A percentile compares a stretch with the other conserved stretches of the same genome.
These are phyloP conservation scores for Bacidia rubella DNA, from an alignment of 495 filamentous ascomycete genomes.

Conservation along the genomic window DNA sequence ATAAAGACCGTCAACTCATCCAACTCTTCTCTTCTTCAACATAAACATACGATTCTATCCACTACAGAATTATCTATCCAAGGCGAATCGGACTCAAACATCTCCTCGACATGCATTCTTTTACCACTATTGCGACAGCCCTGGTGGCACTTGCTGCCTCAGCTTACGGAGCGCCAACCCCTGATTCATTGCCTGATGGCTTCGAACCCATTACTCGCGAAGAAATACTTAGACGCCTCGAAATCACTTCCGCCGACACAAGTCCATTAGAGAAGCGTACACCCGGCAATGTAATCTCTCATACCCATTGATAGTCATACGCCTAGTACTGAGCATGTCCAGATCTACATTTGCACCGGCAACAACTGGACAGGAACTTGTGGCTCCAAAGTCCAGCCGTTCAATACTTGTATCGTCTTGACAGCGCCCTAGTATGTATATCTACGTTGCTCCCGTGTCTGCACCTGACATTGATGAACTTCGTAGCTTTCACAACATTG, in stretches of 20 bases:
- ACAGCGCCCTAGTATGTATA: not conserved
- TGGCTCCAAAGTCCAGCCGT: not conserved
- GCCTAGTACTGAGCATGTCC: not conserved
- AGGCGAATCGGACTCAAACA: too few relatives aligned
- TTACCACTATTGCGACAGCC: not conserved
- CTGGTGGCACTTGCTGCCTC: not conserved
- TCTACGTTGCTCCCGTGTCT: not conserved
- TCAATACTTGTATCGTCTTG: slow-evolving; percentile 1
- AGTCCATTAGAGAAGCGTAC: not conserved
- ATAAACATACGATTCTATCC: too few relatives aligned
- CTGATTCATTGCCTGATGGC: not conserved
- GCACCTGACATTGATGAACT: not conserved
- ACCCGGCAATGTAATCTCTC: not conserved
- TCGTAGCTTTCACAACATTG: not conserved
- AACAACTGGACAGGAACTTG: not conserved
- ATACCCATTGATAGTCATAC: not conserved
- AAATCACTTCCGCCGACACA: not conserved
- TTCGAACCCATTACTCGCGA: slow-evolving; percentile 6
- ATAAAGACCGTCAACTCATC: too few relatives aligned
- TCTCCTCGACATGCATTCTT: not conserved
- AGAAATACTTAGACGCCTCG: not conserved
- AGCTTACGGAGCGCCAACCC: not conserved
- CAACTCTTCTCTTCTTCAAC: too few relatives aligned
- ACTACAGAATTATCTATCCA: too few relatives aligned
- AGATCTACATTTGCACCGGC: slow-evolving; percentile 1